Evolutionary conservation across 805 yeast genomes (phyloP).

Genomic region (Metschnikowia kofuensis): DNA sequence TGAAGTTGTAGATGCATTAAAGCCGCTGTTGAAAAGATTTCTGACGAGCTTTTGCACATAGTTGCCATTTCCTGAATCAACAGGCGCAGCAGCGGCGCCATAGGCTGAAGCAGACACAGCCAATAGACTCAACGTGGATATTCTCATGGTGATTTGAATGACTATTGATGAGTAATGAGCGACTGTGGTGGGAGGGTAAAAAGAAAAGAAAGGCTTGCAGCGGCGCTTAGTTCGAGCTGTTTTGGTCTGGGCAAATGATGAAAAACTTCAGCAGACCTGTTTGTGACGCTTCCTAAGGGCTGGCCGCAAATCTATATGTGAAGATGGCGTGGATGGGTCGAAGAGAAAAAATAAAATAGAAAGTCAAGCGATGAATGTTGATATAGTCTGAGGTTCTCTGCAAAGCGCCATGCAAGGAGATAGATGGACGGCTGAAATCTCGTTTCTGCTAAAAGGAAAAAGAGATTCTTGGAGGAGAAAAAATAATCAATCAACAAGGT

Average conservation of each 20-base stretch:
- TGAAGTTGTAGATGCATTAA: background rate
- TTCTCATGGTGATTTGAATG: slow-evolving; percentile 4
- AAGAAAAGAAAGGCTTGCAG: background rate
- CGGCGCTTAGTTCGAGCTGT: background rate
- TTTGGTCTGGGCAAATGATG: background rate
- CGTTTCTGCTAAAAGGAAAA: background rate
- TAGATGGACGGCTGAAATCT: background rate
- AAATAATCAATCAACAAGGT: background rate
- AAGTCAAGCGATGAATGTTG: too few relatives aligned
- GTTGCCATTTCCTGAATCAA: background rate
- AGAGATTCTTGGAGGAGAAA: too few relatives aligned
- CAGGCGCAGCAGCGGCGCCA: slow-evolving; percentile 8
- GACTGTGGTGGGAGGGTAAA: slow-evolving; percentile 22
- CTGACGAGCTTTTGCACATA: slow-evolving; percentile 4
- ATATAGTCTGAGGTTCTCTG: too few relatives aligned
- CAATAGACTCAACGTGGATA: slow-evolving; percentile 3
- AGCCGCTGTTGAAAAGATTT: background rate
- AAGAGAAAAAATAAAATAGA: too few relatives aligned
- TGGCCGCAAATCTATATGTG: too few relatives aligned
- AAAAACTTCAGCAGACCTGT: too few relatives aligned
- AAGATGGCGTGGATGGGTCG: too few relatives aligned
- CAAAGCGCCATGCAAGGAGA: too few relatives aligned
- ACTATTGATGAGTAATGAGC: slow-evolving; percentile 14
- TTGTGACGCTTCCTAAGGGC: too few relatives aligned
- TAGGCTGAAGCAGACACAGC: slow-evolving; percentile 8